Evolutionary conservation across 2,329 filamentous ascomycete species (phyloP), one percentile per base, ranked within the genome.

Genomic region (Cercospora sp.): DNA sequence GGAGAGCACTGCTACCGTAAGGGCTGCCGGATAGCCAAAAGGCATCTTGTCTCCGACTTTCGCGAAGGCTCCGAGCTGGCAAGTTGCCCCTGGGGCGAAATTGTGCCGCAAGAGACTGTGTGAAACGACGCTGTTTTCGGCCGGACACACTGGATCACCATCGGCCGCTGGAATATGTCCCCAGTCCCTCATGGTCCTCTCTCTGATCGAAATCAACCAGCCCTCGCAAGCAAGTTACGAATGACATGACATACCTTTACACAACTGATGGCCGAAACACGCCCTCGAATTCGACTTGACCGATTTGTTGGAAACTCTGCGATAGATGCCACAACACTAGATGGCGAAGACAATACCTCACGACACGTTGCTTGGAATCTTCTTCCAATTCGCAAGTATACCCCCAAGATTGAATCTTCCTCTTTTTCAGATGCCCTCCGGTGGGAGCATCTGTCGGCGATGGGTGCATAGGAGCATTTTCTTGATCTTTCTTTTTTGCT

Each of bases 1-100:
- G 4, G 76, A 77, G 42, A 77, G 76, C 64, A 73, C 75, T 18
- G 64, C 68, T 45, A 78, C 76, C 33, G 73, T 78, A 13, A 69
- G 71, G 60, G 74, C 75, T 64, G 69, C 66, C 10, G 67, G 65
- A 59, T 71, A 65, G 63, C 48, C 48, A 5, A 53, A n/a, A n/a
- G 16, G 36, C 16, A n/a, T 42, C 36, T 42, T 42, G 36, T 42
- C 6, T n/a, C 36, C 36, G 7, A 42, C 2, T 42, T 42, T 42
- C 3, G 36, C 3, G 36, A 42, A 42, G 16, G 36, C 36, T 42
- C 36, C 6, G 16, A 42, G 36, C 36, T 42, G 36, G 36, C 36
- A 6, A n/a, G 36, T 42, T 42, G 36, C 36, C 36, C 36, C 36
- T 13, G 13, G 13, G 36, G 36, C 36, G 16, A n/a, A 42, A 7